Evolutionary conservation across 495 filamentous ascomycete genomes (phyloP), one percentile per base, ranked within the genome.

Genomic region (Aspergillus nidulans): DNA sequence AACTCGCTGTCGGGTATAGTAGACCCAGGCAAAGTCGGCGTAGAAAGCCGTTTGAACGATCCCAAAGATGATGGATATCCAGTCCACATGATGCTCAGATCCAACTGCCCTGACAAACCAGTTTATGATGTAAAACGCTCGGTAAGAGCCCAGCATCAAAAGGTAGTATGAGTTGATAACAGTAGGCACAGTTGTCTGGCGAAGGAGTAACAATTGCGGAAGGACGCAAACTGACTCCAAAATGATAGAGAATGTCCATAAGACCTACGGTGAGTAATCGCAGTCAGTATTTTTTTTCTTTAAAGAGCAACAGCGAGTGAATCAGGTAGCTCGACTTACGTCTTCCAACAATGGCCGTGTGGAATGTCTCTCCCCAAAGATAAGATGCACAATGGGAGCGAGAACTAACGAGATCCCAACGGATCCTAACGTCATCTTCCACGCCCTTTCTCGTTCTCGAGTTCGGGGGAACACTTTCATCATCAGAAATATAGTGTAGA

Each of bases 131-230:
- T 97, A 97, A 49, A 97, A 80, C 34, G 76, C 87, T 50, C 94
- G 88, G 77, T 97, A 98, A 12, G 87, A 85, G 26, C 95, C 95
- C 1, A 97, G 79, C 6, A 90, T 83, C 25, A 92, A 73, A 41
- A 97, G 86, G 69, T 98, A 98, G 72, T 88, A 96, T 7, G 89
- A 94, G 63, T 95, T 90, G 71, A 98, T 92, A 34, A 96, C 94
- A 10, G 95, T 97, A 2, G 94, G 95, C 3, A 97, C 91, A 28
- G 85, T 90, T 19, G 94, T 97, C 66, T 97, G 91, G 42, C 94
- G 88, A 21, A 97, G 84, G 21, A 97, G 83, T 12, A 96, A 79
- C 0, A 97, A 83, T 63, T 98, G 94, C 0, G 95, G 95, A 15
- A 97, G 81, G 10, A 97, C 84, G 67, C 86, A 90, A 44, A 96